phyloP scores from a whole-genome alignment of 805 yeast species.

The Wickerhamiella musiphila region DNA sequence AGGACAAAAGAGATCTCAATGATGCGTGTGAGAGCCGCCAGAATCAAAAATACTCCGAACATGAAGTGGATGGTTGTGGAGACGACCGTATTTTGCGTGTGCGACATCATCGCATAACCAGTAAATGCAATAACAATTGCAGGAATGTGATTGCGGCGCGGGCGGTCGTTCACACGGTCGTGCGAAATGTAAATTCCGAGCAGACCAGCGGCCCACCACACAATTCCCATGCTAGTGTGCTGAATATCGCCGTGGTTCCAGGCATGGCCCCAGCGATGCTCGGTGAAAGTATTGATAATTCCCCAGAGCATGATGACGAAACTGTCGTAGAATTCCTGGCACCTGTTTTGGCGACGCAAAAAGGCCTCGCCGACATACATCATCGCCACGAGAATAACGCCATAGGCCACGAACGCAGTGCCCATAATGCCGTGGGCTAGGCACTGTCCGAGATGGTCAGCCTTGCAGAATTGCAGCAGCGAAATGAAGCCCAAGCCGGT shows the following conservation, averaged over 20 bases:
- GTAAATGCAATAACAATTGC: conserved; percentile 69
- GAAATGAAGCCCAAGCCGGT: conserved; percentile 70
- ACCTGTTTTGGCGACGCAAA: conserved; percentile 27
- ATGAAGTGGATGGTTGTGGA: conserved; percentile 78
- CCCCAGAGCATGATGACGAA: conserved; percentile 78
- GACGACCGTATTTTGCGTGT: conserved; percentile 53
- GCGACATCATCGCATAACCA: conserved; percentile 91
- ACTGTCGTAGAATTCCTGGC: conserved; percentile 80
- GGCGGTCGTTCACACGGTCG: conserved; percentile 28
- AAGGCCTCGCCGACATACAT: conserved; percentile 52
- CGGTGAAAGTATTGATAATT: conserved; percentile 84
- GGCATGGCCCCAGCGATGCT: conserved; percentile 88
- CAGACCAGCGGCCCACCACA: conserved; percentile 93
- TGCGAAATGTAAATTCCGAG: conserved; percentile 64
- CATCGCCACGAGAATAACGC: conserved; percentile 49
- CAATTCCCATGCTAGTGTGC: conserved; percentile 90
- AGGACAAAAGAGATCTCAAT: conserved; percentile 68
- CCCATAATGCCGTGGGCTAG: conserved; percentile 98
- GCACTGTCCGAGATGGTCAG: conserved; percentile 75
- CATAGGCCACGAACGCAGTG: conserved; percentile 64
- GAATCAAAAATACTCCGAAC: conserved; percentile 68
- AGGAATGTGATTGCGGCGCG: conserved; percentile 60
- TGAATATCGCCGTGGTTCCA: conserved; percentile 93
- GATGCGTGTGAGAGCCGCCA: conserved; percentile 60
- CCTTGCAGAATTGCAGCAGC: conserved; percentile 62